Conservation (phyloP, 148 eudicot species). For the Rheum nobile region DNA sequence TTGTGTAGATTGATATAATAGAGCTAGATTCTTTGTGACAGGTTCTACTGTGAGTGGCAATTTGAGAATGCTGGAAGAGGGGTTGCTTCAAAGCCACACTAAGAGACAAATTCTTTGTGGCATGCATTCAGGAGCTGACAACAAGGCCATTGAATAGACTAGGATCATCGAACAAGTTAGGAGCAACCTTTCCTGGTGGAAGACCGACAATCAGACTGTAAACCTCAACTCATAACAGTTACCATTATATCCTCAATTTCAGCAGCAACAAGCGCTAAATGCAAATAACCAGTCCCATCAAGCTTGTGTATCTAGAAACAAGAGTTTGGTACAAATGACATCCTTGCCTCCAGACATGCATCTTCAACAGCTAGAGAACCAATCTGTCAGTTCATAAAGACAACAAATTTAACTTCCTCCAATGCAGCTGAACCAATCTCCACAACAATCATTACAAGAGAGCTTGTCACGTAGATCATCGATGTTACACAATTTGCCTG, state of each 20-base stretch:
- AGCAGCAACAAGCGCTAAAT: conserved; percentile 50
- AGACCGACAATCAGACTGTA: conserved; percentile 40
- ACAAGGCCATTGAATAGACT: too few species aligned
- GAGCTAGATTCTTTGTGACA: too few species aligned
- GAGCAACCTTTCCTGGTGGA: too few species aligned
- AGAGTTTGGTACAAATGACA: conserved; percentile 27
- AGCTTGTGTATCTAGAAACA: conserved; percentile 21
- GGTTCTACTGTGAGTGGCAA: too few species aligned
- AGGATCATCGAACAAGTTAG: too few species aligned
- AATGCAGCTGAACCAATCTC: conserved; percentile 31
- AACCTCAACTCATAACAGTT: conserved; percentile 45
- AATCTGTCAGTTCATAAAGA: conserved; percentile 27
- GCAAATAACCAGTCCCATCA: conserved; percentile 39
- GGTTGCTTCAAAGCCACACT: too few species aligned
- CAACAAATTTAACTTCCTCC: conserved; percentile 45
- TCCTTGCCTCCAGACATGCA: conserved; percentile 55
- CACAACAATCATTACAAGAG: conserved; percentile 42
- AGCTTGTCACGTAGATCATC: conserved; percentile 41
- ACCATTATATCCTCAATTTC: conserved; percentile 35
- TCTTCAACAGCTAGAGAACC: conserved; percentile 66
- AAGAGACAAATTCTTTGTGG: too few species aligned
- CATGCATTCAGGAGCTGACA: too few species aligned
- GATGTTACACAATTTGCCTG: conserved; percentile 46
- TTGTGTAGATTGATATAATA: too few species aligned
- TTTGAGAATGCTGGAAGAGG: too few species aligned